Conservation (phyloP, 805 yeast species). For the Danielozyma ontarioensis region DNA sequence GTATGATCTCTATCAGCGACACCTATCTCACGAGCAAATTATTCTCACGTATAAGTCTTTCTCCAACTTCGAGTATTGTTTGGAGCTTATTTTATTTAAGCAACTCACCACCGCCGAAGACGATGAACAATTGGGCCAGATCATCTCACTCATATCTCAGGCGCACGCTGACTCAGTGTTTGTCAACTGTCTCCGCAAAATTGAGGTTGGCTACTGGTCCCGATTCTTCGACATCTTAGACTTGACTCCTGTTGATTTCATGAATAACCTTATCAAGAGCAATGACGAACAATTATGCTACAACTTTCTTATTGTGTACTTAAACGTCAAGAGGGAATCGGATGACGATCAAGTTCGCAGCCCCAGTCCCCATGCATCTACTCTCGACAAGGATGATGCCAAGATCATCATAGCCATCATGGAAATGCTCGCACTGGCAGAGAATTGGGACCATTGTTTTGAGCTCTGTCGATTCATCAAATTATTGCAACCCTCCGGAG, state of each 20-base stretch:
- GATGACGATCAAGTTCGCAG: conserved; percentile 13
- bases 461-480: conserved; percentile 52
- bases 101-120: conserved; percentile 26
- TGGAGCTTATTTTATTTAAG: conserved; percentile 45
- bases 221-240: conserved; percentile 38
- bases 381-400: conserved; percentile 29
- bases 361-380: conserved; percentile 4
- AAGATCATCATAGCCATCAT: conserved; percentile 39
- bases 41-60: conserved; percentile 34
- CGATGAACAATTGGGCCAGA: conserved; percentile 1
- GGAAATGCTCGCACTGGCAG: conserved; percentile 34
- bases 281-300: conserved; percentile 45
- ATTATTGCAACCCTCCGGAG: conserved; percentile 41
- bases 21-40: conserved; percentile 7
- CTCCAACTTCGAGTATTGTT: conserved; percentile 42
- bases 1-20: conserved; percentile 30
- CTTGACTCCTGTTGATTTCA: conserved; percentile 41
- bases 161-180: conserved; percentile 28
- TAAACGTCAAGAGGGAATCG: conserved; percentile 42
- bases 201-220: conserved; percentile 52
- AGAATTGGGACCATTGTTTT: conserved; percentile 48
- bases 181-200: conserved; percentile 53
- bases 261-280: conserved; percentile 35
- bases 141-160: not conserved
- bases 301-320: conserved; percentile 47